These are phyloP conservation scores for Davidsoniella australis DNA, from an alignment of 2,329 filamentous ascomycete species.

Conservation along the genomic window DNA sequence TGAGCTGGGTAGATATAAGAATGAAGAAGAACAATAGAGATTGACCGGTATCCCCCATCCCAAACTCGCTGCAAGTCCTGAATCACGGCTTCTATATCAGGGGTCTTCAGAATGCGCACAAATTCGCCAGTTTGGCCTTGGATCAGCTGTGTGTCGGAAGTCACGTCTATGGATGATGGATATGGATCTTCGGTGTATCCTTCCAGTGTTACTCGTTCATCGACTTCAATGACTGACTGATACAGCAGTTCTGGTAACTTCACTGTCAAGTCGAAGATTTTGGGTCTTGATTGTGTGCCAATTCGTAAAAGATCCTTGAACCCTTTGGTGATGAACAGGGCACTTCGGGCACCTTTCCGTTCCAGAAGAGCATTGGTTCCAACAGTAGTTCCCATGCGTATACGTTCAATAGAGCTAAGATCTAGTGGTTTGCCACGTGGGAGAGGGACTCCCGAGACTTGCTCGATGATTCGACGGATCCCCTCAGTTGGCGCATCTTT, in stretches of 20 bases:
- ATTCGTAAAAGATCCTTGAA: constrained; percentile 81
- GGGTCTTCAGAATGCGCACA: constrained; percentile 45
- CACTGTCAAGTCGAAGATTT: constrained; percentile 83
- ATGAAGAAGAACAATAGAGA: constrained; percentile 85
- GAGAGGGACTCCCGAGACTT: constrained; percentile 58
- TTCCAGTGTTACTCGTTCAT: constrained; percentile 79
- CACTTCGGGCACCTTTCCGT: constrained; percentile 76
- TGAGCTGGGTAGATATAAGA: constrained; percentile 82
- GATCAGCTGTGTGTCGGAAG: constrained; percentile 55
- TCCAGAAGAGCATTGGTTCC: constrained; percentile 85
- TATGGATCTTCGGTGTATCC: constrained; percentile 81
- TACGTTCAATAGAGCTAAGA: constrained; percentile 70
- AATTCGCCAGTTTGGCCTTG: constrained; percentile 51
- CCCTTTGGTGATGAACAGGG: constrained; percentile 70
- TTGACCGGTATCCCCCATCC: constrained; percentile 52
- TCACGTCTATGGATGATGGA: constrained; percentile 36
- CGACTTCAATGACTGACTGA: constrained; percentile 69
- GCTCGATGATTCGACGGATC: constrained; percentile 69
- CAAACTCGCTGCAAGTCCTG: constrained; percentile 42
- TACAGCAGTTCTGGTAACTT: constrained; percentile 77
- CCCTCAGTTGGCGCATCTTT: constrained; percentile 80
- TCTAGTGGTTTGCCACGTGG: constrained; percentile 66
- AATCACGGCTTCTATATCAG: constrained; percentile 36
- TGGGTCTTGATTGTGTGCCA: constrained; percentile 76
- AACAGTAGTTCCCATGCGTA: constrained; percentile 91